Evolutionary conservation across 192 early-diverging fungal species (phyloP), one percentile per base, ranked within the genome.

Genomic region (Backusella tuberculispora): DNA sequence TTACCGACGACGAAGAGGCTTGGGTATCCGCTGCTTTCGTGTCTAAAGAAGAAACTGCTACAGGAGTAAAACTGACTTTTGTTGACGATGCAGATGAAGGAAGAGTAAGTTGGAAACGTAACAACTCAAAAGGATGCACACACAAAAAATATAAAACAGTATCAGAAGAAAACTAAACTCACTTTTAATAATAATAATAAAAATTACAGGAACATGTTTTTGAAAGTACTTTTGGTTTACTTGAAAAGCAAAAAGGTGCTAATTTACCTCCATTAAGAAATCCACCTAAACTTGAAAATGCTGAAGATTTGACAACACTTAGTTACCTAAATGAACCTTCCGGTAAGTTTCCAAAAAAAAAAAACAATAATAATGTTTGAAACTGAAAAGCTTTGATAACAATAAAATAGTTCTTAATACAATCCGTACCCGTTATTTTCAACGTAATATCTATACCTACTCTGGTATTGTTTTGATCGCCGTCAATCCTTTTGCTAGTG

Each of bases 391-490:
- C n/a, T n/a, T n/a, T n/a, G n/a, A n/a, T n/a, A n/a, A n/a, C 42
- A 46, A 66, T 67, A 26, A 67, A 4, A 41, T n/a, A 85, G 98
- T 99, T 7, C 89, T 99, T 41, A 91, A 98, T 84, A 97, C 95
- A 76, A 92, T 99, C 83, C 86, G 85, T 53, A 88, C 95, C n/a
- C 90, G 98, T 50, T 99, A 98, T 78, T 83, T 87, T 5, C 93
- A 96, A 80, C 90, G 95, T 77, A 92, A 92, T 80, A 98, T 99
- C 76, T 99, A 99, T 84, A 99, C 98, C 9, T 99, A 99, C 79
- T 98, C 97, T 29, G 98, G 98, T 64, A 97, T 99, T 63, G 98
- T 99, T 37, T 83, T 99, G 74, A 97, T 99, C 74, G 98, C 98
- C 46, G 93, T 95, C 80, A 99, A 99, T 73, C 98, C 98, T 5